Base-by-base conservation (phyloP, 345 rosid genomes). In the Xanthoceras sorbifolium region DNA sequence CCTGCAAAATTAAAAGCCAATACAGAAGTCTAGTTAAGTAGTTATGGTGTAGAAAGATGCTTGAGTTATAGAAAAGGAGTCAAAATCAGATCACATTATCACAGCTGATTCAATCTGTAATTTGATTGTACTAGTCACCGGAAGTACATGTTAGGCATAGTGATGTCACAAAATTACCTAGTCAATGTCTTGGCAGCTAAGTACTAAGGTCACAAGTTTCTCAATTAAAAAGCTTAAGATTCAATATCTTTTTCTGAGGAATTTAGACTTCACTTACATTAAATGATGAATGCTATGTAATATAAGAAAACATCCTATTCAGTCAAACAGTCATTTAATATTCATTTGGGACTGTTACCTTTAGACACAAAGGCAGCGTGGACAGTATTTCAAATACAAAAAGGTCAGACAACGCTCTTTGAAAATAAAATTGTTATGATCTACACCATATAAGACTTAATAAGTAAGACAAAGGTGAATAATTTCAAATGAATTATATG, bases 1-100 rank as follows among this genome's bases (percentile, higher is more conserved):
- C 99, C 98, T 92, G 86, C 84, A 77, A 59, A 22, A 17, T 59
- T 20, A 63, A 54, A 57, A 66, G 78, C 46, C 72, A 28, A 25
- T 29, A 42, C 15, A 59, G 65, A 63, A 5, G 54, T 50, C 48
- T 29, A n/a, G n/a, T n/a, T n/a, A n/a, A n/a, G n/a, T 20, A 74
- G n/a, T 52, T 55, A 64, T 9, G 20, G 46, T 64, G 15, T 25
- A 66, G 68, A 63, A 42, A 22, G 57, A 72, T 72, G 72, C 68
- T 10, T 20, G 31, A 28, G 9, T 2, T 72, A 57, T 57, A 7
- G 20, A 15, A 18, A 1, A 23, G 42, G 23, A 76, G 65, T 67
- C 38, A 17, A 66, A 75, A 20, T 29, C 67, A 44, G 28, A 60
- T 32, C 34, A 55, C 46, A 55, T 22, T 31, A 55, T 71, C 32